These are phyloP conservation scores for Scedosporium aurantiacum DNA, from an alignment of 2,329 filamentous ascomycete genomes.

Conservation along the genomic window DNA sequence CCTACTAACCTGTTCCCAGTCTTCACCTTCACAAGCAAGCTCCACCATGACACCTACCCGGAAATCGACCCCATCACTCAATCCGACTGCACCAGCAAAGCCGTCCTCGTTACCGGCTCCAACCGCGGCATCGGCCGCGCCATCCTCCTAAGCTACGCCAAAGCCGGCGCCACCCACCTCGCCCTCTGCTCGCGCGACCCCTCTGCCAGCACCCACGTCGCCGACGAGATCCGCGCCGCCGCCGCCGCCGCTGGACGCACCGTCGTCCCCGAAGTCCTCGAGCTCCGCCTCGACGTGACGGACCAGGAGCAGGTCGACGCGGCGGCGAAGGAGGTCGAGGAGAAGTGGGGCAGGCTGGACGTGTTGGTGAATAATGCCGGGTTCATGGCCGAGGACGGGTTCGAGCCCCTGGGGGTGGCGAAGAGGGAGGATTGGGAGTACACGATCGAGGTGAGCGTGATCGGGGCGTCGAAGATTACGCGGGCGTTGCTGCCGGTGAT, in stretches of 20 bases:
- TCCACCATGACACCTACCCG: conserved; percentile 40
- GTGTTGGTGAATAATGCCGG: conserved; percentile 33
- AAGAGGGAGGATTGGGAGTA: conserved; percentile 32
- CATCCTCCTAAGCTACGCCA: conserved; percentile 43
- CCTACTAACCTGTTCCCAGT: conserved; percentile 6
- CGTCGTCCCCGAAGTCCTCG: conserved; percentile 22
- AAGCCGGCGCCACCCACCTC: conserved; percentile 39
- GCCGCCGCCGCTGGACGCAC: conserved; percentile 18
- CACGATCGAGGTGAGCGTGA: conserved; percentile 38
- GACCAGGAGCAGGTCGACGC: conserved; percentile 19
- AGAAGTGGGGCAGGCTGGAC: conserved; percentile 24
- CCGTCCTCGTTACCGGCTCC: conserved; percentile 42
- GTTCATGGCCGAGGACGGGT: conserved; percentile 18
- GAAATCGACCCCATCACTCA: conserved; percentile 31
- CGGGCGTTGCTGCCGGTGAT: conserved; percentile 36
- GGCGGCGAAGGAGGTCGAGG: conserved; percentile 15
- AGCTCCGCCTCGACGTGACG: conserved; percentile 27
- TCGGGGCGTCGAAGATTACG: conserved; percentile 33
- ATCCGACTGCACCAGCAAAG: conserved; percentile 24
- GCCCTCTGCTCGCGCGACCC: conserved; percentile 40
- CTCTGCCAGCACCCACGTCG: conserved; percentile 17
- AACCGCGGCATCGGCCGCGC: conserved; percentile 42
- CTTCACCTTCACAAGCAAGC: conserved; percentile 16
- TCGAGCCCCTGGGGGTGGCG: conserved; percentile 19
- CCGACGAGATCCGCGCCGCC: conserved; percentile 21